phyloP scores from a whole-genome alignment of 208 protist genomes.

The Acanthamoeba lugdunensis region DNA sequence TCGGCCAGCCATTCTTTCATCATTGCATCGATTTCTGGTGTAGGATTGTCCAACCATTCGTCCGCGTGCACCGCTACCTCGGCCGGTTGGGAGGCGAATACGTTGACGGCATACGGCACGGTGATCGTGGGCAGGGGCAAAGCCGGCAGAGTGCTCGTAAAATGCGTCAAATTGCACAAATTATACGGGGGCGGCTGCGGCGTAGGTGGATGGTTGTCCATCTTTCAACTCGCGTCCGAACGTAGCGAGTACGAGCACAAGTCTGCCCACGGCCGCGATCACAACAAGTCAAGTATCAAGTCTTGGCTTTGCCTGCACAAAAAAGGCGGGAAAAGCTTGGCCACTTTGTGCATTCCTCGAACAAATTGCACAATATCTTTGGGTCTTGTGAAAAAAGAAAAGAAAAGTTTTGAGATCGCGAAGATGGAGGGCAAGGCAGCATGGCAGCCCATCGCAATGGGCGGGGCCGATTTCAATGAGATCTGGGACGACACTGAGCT shows the following conservation, averaged over 20 bases:
- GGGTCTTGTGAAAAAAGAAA: not conserved
- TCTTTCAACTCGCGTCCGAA: not conserved
- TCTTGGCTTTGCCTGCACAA: not conserved
- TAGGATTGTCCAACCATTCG: constrained; percentile 16
- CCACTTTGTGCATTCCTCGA: not conserved
- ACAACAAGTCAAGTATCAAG: not conserved
- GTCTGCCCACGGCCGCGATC: not conserved
- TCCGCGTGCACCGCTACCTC: not conserved
- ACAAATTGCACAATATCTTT: not conserved
- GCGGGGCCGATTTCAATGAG: not conserved
- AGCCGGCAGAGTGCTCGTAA: constrained; percentile 3
- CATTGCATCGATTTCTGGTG: not conserved
- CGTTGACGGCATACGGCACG: constrained; percentile 30
- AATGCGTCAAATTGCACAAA: constrained; percentile 61
- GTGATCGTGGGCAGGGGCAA: constrained; percentile 54
- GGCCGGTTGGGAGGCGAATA: constrained; percentile 55
- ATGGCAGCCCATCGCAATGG: constrained; percentile 19
- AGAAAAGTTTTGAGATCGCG: not conserved
- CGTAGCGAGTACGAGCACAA: not conserved
- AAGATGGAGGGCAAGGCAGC: not conserved
- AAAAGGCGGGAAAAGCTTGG: constrained; percentile 3
- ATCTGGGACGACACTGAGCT: constrained; percentile 50
- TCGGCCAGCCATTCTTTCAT: constrained; percentile 7
- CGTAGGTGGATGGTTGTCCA: not conserved
- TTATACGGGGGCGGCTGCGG: constrained; percentile 25